These are phyloP conservation scores for Neonectria punicea DNA, from an alignment of 2,329 filamentous ascomycete species.

Conservation along the genomic window DNA sequence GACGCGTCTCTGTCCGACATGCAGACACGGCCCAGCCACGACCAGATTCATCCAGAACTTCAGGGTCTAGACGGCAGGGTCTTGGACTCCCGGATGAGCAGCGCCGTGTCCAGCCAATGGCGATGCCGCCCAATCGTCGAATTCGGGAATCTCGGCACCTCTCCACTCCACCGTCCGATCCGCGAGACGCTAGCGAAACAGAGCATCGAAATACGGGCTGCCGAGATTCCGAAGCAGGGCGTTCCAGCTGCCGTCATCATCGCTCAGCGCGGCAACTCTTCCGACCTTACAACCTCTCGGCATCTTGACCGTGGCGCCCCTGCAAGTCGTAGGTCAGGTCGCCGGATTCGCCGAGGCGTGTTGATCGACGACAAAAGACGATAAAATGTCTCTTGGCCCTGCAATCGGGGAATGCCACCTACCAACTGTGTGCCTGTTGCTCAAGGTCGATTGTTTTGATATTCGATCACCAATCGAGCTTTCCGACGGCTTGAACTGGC, in stretches of 20 bases:
- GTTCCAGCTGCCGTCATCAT: background rate
- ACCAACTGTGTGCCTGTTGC: conserved; percentile 11
- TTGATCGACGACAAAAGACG: too few relatives aligned
- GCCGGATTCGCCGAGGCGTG: background rate
- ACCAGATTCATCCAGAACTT: background rate
- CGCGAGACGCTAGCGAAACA: conserved; percentile 4
- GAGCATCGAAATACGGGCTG: background rate
- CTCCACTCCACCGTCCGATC: background rate
- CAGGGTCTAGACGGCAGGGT: background rate
- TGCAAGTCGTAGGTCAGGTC: background rate
- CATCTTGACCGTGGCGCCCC: background rate
- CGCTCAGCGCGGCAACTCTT: background rate
- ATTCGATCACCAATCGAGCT: background rate
- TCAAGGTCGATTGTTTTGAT: conserved; percentile 6
- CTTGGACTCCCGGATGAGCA: background rate
- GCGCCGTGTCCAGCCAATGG: conserved; percentile 10
- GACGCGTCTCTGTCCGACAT: background rate
- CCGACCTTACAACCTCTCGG: background rate
- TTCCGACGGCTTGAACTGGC: background rate
- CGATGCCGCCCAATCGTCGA: background rate
- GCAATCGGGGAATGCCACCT: background rate
- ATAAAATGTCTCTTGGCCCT: too few relatives aligned
- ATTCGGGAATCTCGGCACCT: conserved; percentile 23
- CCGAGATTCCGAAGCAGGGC: background rate
- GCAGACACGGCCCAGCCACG: background rate